These are phyloP conservation scores for Lyophyllum decastes DNA, from an alignment of 768 basidiomycete species.

Conservation along the genomic window DNA sequence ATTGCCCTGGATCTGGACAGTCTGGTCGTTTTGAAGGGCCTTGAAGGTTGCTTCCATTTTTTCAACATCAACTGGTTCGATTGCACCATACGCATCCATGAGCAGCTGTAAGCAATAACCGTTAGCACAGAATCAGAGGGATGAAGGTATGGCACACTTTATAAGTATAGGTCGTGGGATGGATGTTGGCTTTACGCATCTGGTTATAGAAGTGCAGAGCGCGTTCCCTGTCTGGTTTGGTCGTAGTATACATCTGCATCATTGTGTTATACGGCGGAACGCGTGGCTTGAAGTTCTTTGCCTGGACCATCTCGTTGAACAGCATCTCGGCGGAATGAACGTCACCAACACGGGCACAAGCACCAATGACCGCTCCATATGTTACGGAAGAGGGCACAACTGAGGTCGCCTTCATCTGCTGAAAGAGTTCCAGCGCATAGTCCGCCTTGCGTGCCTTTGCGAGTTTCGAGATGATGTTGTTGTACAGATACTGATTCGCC, in stretches of 20 bases:
- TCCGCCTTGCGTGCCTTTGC: conserved; percentile 95
- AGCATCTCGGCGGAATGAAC: conserved; percentile 75
- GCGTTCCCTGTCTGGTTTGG: conserved; percentile 81
- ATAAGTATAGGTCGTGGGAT: conserved; percentile 90
- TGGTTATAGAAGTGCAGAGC: conserved; percentile 76
- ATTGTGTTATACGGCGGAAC: conserved; percentile 98
- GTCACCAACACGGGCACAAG: conserved; percentile 93
- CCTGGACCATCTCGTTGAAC: conserved; percentile 81
- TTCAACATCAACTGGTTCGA: conserved; percentile 77
- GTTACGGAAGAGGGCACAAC: conserved; percentile 82
- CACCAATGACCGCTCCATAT: conserved; percentile 92
- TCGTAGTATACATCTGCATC: conserved; percentile 95
- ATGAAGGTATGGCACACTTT: conserved; percentile 54
- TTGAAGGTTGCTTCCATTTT: conserved; percentile 74
- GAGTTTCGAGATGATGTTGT: conserved; percentile 96
- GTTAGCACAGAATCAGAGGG: background rate
- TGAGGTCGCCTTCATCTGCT: conserved; percentile 72
- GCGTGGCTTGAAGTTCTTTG: conserved; percentile 78
- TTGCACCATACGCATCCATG: conserved; percentile 83
- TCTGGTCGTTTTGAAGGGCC: conserved; percentile 47
- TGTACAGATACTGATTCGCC: conserved; percentile 90
- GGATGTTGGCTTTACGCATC: conserved; percentile 59
- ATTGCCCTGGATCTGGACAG: conserved; percentile 43
- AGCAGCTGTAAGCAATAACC: conserved; percentile 65
- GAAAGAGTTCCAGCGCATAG: conserved; percentile 83